Evolutionary conservation across 2,329 filamentous ascomycete species (phyloP), one percentile per base, ranked within the genome.

Genomic region (Fusarium albidum): DNA sequence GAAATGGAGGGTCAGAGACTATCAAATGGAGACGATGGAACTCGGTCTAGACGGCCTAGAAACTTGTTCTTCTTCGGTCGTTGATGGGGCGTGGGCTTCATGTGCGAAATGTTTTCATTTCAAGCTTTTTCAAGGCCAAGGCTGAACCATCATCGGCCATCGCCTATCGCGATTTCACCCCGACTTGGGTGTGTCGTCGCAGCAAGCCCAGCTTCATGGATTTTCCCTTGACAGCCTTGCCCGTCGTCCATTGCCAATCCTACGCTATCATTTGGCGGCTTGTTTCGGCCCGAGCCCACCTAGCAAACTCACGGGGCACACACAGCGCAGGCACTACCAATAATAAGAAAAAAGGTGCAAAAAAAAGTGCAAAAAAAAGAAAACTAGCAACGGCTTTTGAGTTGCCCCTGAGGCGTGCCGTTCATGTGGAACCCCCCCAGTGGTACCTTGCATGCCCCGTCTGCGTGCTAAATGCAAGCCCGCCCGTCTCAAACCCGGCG

Each of bases 401-500:
- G 25, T 32, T 46, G 44, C 57, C 57, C 57, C 57, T 61, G 57
- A 61, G 49, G 40, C 42, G 45, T 34, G 17, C 26, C 11, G 15
- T 28, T 15, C 25, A 12, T 46, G 34, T 38, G 43, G 43, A 58
- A 61, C 49, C 53, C 34, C n/a, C 14, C 28, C 38, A 27, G 31
- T 35, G 52, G 57, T 61, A 61, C 58, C 57, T 61, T 61, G 57
- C 58, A 61, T 33, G 27, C 44, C 44, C 42, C 42, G 21, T 38
- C 42, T 56, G 21, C 33, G 33, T 35, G 52, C 42, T 60, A 46
- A 44, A 61, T 52, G 52, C 57, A 57, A 57, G 57, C 52, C 52
- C 49, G 41, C 56, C 47, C 57, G 52, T 55, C 57, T 58, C 57
- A 61, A 61, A 61, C 53, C 57, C 53, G 41, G n/a, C n/a, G n/a